These are phyloP conservation scores for Fusarium tuaranense DNA, from an alignment of 2,329 filamentous ascomycete genomes.

Conservation along the genomic window DNA sequence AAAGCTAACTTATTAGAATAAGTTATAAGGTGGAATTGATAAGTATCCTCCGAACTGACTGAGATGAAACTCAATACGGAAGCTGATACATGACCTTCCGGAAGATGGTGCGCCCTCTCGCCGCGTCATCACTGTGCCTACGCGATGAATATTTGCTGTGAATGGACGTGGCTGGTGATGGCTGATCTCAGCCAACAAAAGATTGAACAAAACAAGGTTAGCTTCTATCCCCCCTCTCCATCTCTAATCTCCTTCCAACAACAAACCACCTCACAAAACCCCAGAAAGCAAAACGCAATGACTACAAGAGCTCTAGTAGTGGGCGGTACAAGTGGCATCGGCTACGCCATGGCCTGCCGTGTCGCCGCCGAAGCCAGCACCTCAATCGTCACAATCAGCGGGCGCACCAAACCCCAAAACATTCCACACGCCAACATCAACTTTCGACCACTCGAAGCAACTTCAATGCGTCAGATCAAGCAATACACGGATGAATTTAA, in stretches of 20 bases:
- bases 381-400: constrained; percentile 48
- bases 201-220: neutral
- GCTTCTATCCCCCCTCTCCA: neutral
- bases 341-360: constrained; percentile 52
- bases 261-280: neutral
- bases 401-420: constrained; percentile 46
- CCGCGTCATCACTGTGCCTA: neutral
- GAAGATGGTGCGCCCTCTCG: neutral
- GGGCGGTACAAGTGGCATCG: constrained; percentile 51
- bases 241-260: neutral
- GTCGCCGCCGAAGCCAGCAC: constrained; percentile 44
- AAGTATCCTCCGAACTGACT: neutral
- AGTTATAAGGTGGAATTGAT: neutral
- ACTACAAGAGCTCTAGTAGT: constrained; percentile 48
- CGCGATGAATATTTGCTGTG: neutral
- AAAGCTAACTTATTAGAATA: neutral
- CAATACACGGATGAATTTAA: constrained; percentile 47
- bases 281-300: constrained; percentile 6
- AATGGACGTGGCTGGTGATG: neutral
- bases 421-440: constrained; percentile 49
- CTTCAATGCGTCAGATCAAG: constrained; percentile 50
- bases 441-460: constrained; percentile 49
- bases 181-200: neutral
- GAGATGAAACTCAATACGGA: neutral
- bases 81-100: neutral